Conservation (phyloP, 805 yeast genomes). For the Starmerella floricola region DNA sequence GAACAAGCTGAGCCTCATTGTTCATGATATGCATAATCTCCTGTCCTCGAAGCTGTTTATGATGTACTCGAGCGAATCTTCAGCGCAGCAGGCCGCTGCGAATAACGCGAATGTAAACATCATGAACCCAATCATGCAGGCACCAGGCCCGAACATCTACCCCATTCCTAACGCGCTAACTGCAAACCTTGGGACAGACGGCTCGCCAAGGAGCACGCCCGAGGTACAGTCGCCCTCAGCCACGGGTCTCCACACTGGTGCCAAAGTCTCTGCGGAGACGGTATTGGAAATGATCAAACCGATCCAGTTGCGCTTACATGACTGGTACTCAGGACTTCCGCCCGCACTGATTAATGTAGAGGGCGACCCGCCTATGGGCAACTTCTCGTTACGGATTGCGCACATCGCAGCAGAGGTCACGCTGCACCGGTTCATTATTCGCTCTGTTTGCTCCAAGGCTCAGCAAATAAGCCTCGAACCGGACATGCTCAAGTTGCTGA, state of each 20-base stretch:
- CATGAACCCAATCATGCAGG: neutral
- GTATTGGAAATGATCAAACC: slow-evolving; percentile 63
- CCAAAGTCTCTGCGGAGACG: slow-evolving; percentile 32
- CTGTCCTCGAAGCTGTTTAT: slow-evolving; percentile 14
- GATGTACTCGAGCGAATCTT: slow-evolving; percentile 16
- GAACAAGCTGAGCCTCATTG: slow-evolving; percentile 27
- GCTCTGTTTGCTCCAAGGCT: slow-evolving; percentile 24
- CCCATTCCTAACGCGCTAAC: too few species aligned
- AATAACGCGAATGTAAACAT: slow-evolving; percentile 17
- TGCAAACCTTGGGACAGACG: too few species aligned
- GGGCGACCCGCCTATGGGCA: slow-evolving; percentile 36
- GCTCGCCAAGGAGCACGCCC: too few species aligned
- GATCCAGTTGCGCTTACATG: slow-evolving; percentile 28
- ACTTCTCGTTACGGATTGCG: slow-evolving; percentile 65
- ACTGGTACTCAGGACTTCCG: slow-evolving; percentile 30
- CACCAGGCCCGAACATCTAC: too few species aligned
- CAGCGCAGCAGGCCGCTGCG: slow-evolving; percentile 15
- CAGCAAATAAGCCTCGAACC: slow-evolving; percentile 33
- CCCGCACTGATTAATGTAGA: slow-evolving; percentile 18
- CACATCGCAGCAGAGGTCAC: slow-evolving; percentile 86
- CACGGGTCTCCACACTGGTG: slow-evolving; percentile 36
- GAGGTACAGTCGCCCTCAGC: neutral
- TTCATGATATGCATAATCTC: slow-evolving; percentile 32
- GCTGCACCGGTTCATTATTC: slow-evolving; percentile 48
- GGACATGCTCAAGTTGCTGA: slow-evolving; percentile 54